phyloP scores from a whole-genome alignment of 148 eudicot species.

The Fagopyrum homotropicum region DNA sequence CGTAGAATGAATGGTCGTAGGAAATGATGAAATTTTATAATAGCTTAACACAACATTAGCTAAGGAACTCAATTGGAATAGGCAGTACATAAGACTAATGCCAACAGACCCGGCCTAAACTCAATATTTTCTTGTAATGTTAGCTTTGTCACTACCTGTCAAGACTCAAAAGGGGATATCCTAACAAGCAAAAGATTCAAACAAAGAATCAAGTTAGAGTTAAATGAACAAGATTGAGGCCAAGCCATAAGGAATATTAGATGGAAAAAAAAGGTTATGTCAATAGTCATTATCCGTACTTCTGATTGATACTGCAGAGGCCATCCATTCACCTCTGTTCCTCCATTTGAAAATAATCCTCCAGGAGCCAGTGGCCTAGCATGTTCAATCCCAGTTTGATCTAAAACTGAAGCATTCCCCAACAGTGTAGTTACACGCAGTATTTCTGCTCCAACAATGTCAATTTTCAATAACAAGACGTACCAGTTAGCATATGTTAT shows the following conservation, averaged over 20 bases:
- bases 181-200: constrained; percentile 27
- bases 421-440: constrained; percentile 97
- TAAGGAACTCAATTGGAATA: not conserved
- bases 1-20: not conserved
- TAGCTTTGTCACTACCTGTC: constrained; percentile 69
- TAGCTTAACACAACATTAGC: not conserved
- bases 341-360: constrained; percentile 89
- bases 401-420: constrained; percentile 99
- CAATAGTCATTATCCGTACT: constrained; percentile 98
- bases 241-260: constrained; percentile 58
- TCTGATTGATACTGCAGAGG: constrained; percentile 90
- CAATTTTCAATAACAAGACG: constrained; percentile 94
- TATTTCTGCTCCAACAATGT: constrained; percentile 97
- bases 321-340: constrained; percentile 98
- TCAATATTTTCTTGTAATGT: constrained; percentile 36
- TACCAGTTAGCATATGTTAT: constrained; percentile 88
- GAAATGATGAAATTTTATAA: not conserved
- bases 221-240: constrained; percentile 35
- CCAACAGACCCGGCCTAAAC: constrained; percentile 15
- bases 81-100: not conserved
- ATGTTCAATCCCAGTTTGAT: constrained; percentile 97
- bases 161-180: constrained; percentile 29
- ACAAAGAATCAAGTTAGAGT: constrained; percentile 44
- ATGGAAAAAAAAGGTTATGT: constrained; percentile 69
- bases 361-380: constrained; percentile 96